A percentile compares a stretch with the other conserved stretches of the same genome.
Conservation (phyloP, 139 green algal species). For the Ostreobium quekettii region DNA sequence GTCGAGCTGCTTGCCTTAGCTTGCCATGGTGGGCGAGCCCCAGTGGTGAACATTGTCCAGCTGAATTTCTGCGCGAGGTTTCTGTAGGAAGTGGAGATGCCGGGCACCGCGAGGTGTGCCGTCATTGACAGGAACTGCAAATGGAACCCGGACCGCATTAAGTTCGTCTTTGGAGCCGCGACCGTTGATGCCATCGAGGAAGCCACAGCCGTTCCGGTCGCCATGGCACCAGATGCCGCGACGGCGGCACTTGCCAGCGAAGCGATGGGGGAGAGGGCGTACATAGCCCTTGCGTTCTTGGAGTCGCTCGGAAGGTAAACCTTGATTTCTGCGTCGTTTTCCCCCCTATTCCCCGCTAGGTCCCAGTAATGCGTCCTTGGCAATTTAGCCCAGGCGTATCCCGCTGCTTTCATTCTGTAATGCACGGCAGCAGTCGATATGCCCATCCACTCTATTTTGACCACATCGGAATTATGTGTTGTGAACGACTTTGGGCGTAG, state of each 20-base stretch:
- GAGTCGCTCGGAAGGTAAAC: no score
- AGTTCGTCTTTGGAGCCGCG: conserved; percentile 1
- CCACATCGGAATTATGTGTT: no score
- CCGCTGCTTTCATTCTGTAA: not conserved
- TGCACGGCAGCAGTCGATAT: conserved; percentile 1
- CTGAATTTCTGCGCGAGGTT: not conserved
- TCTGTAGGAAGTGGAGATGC: not conserved
- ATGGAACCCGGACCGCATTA: conserved; percentile 7
- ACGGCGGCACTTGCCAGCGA: not conserved
- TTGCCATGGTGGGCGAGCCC: no score
- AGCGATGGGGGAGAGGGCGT: not conserved
- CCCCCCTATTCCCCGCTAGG: not conserved
- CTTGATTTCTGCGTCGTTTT: not conserved
- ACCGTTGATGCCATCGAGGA: not conserved
- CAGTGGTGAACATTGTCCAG: not conserved
- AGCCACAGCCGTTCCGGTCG: not conserved
- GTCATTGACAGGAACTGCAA: conserved; percentile 4
- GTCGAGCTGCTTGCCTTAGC: no score
- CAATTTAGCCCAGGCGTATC: not conserved
- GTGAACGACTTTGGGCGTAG: no score
- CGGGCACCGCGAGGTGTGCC: conserved; percentile 2
- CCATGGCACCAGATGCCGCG: not conserved
- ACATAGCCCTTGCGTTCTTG: no score
- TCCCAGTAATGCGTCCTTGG: not conserved
- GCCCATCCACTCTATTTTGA: not conserved